A percentile compares a stretch with the other conserved stretches of the same genome.
These are phyloP conservation scores for Pelargonium nanum DNA, from an alignment of 345 rosid species.

Conservation along the genomic window DNA sequence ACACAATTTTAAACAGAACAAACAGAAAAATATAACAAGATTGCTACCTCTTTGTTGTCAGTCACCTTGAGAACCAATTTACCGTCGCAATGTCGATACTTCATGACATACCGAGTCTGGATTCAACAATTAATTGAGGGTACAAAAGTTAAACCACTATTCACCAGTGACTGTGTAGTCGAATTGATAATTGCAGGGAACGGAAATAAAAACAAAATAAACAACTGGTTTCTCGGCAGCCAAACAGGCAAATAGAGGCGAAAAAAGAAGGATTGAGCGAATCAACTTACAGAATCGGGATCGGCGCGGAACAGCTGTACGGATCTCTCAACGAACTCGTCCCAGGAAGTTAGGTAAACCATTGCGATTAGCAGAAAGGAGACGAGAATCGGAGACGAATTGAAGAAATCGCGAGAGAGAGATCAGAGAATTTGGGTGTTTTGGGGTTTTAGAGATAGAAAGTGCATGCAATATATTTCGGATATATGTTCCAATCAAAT, in stretches of 20 bases:
- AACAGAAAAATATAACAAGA: slow-evolving; percentile 2
- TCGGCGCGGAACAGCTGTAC: slow-evolving; percentile 76
- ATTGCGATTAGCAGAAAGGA: slow-evolving; percentile 27
- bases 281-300: slow-evolving; percentile 71
- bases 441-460: background rate
- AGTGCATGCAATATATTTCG: no score
- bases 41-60: slow-evolving; percentile 76
- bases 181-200: background rate
- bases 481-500: no score
- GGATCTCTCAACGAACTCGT: slow-evolving; percentile 71
- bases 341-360: slow-evolving; percentile 78
- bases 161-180: background rate
- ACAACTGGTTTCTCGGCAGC: background rate
- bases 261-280: background rate
- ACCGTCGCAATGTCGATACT: slow-evolving; percentile 90
- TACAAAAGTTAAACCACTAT: background rate
- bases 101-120: slow-evolving; percentile 83
- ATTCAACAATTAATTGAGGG: slow-evolving; percentile 12
- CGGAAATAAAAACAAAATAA: background rate
- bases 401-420: background rate
- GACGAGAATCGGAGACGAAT: no score
- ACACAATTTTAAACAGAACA: background rate
- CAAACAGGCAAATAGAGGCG: background rate
- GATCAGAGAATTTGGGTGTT: background rate
- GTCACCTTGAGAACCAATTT: slow-evolving; percentile 97